Evolutionary conservation across 441 rosid species (phyloP), one percentile per base, ranked within the genome.

Genomic region (Gossypium aridum): DNA sequence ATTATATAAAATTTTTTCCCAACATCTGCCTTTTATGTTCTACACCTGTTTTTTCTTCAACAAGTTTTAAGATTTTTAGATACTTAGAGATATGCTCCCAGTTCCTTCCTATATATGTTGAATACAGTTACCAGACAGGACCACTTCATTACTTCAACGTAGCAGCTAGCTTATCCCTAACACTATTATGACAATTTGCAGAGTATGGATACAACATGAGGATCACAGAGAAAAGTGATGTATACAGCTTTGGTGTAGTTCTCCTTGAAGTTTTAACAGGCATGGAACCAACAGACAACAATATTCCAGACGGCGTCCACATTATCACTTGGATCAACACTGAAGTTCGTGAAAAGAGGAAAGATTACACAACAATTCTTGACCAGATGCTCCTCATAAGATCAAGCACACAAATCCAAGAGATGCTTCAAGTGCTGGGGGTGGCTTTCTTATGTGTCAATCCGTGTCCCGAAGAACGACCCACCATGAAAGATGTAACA

Each of bases 371-470:
- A 28, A 76, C 81, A 73, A 83, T 94, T 69, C 79, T 94, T 19
- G 97, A 94, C 80, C 88, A 82, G 69, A 90, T 83, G 59, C 85
- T 94, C 13, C 76, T 81, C 19, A 79, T 83, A 71, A 78, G 80
- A 31, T 86, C 92, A 39, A 85, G 92, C 7, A 77, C 92, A 10
- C 90, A 89, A 60, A 82, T 87, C 71, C 92, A 91, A 77, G 98
- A 94, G 85, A 94, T 92, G 91, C 85, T 89, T 75, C 98, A 94
- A 78, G 92, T 85, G 9, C 89, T 94, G 9, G 97, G 97, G n/a
- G 97, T 92, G 59, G 94, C 98, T 26, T 84, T 91, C 68, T 86
- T 94, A 6, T 92, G 97, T 16, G 95, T 91, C n/a, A 88, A 83
- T 73, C 82, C 86, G 70, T 80, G 77, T 54, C 93, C 97, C 0